A percentile compares a stretch with the other conserved stretches of the same genome.
Evolutionary conservation across 495 filamentous ascomycete species (phyloP).

Genomic region (Staphylotrichum longicolle): DNA sequence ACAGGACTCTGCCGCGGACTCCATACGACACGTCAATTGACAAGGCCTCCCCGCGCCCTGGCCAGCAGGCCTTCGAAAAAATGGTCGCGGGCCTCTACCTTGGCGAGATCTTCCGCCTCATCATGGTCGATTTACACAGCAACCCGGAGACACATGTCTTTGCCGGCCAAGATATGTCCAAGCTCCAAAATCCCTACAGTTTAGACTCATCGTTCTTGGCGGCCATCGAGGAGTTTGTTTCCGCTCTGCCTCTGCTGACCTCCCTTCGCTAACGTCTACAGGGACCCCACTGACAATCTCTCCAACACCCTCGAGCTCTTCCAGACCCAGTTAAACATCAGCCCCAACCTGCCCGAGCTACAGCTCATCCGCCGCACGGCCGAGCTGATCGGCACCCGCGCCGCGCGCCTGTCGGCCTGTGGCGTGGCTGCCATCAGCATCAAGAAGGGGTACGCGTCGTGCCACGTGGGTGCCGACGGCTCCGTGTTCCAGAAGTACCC

Average conservation of each 20-base stretch:
- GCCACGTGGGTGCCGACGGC: conserved; percentile 93
- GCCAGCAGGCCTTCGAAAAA: conserved; percentile 96
- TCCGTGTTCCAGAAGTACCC: conserved; percentile 98
- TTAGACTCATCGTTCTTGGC: conserved; percentile 94
- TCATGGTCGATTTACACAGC: conserved; percentile 80
- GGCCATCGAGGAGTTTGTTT: conserved; percentile 75
- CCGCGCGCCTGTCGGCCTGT: conserved; percentile 87
- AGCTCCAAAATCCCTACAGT: conserved; percentile 76
- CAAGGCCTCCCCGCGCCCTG: conserved; percentile 90
- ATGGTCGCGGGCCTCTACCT: conserved; percentile 96
- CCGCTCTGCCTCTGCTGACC: neutral
- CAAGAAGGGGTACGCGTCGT: conserved; percentile 84
- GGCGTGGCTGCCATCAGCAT: conserved; percentile 93
- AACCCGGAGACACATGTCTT: conserved; percentile 76
- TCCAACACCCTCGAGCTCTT: conserved; percentile 81
- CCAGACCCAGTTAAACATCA: conserved; percentile 66
- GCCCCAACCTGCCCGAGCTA: conserved; percentile 67
- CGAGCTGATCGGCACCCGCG: conserved; percentile 91
- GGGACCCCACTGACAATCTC: conserved; percentile 91
- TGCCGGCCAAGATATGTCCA: conserved; percentile 72
- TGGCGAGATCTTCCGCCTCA: conserved; percentile 90
- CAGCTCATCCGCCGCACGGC: conserved; percentile 84
- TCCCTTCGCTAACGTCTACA: conserved; percentile 28
- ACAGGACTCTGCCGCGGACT: conserved; percentile 85
- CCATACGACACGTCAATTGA: conserved; percentile 83